phyloP scores from a whole-genome alignment of 179 eudicot species.

The Patellifolia procumbens region DNA sequence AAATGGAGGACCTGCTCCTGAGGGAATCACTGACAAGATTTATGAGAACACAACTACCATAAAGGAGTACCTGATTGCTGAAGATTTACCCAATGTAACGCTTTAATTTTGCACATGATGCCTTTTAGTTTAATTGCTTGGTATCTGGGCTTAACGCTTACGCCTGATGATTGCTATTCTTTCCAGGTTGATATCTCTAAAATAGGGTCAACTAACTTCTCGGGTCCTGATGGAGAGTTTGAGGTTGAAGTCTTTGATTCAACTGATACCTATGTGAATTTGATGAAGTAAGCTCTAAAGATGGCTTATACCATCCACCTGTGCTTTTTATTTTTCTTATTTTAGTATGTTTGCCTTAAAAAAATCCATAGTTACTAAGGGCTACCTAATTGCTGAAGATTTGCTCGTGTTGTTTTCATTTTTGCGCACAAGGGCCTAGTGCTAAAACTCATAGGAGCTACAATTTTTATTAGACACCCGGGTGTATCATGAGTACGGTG shows the following conservation, averaged over 20 bases:
- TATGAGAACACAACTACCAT: conserved; percentile 84
- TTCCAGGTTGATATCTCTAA: conserved; percentile 85
- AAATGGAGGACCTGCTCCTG: conserved; percentile 99
- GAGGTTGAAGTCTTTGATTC: conserved; percentile 97
- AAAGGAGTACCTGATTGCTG: conserved; percentile 88
- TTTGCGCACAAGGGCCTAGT: too few species aligned
- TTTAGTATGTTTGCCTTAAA: too few species aligned
- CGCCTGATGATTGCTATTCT: conserved; percentile 18
- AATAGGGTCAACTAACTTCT: conserved; percentile 61
- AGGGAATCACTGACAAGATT: conserved; percentile 87
- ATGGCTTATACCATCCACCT: not conserved
- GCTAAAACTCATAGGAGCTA: too few species aligned
- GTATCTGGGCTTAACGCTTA: not conserved
- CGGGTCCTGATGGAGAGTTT: conserved; percentile 86
- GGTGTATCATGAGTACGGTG: too few species aligned
- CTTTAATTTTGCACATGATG: not conserved
- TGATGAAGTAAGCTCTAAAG: conserved; percentile 74
- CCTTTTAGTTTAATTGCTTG: not conserved
- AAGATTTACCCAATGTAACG: conserved; percentile 80
- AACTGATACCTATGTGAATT: conserved; percentile 77
- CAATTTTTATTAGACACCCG: too few species aligned
- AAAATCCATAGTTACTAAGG: too few species aligned
- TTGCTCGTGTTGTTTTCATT: too few species aligned
- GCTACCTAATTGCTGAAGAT: too few species aligned
- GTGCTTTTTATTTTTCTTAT: not conserved